A percentile compares a stretch with the other conserved stretches of the same genome.
These are phyloP conservation scores for Thermoascus crustaceus DNA, from an alignment of 2,329 filamentous ascomycete genomes.

Conservation along the genomic window DNA sequence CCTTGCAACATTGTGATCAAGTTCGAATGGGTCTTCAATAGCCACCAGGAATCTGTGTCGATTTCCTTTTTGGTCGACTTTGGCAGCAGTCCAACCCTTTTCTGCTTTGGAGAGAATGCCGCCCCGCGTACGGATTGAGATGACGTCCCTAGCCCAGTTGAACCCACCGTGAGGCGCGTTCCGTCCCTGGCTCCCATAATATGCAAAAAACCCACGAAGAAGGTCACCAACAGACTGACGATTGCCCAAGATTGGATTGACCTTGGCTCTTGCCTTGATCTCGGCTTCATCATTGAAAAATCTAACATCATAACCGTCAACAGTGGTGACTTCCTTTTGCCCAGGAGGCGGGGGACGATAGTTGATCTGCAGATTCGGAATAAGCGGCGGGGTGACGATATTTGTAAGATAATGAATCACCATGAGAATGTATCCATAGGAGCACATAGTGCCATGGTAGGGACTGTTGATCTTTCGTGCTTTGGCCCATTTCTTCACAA, in stretches of 20 bases:
- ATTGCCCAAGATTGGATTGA: slow-evolving; percentile 59
- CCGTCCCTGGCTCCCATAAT: slow-evolving; percentile 61
- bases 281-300: slow-evolving; percentile 71
- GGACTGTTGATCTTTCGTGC: slow-evolving; percentile 75
- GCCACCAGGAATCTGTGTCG: slow-evolving; percentile 76
- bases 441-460: slow-evolving; percentile 77
- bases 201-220: slow-evolving; percentile 78
- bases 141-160: slow-evolving; percentile 70
- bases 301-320: slow-evolving; percentile 60
- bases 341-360: slow-evolving; percentile 32
- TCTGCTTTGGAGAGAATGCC: slow-evolving; percentile 65
- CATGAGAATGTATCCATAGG: slow-evolving; percentile 90
- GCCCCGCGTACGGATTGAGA: slow-evolving; percentile 64
- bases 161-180: slow-evolving; percentile 51
- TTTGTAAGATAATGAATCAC: slow-evolving; percentile 85
- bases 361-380: slow-evolving; percentile 61
- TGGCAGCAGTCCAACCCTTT: slow-evolving; percentile 83
- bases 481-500: slow-evolving; percentile 89
- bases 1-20: slow-evolving; percentile 77
- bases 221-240: slow-evolving; percentile 61
- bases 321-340: slow-evolving; percentile 30
- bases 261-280: slow-evolving; percentile 53
- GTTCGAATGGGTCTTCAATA: slow-evolving; percentile 86
- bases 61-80: slow-evolving; percentile 60
- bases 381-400: slow-evolving; percentile 68